These are phyloP conservation scores for Termitomyces eurrhizus DNA, from an alignment of 768 basidiomycete species.

Conservation along the genomic window DNA sequence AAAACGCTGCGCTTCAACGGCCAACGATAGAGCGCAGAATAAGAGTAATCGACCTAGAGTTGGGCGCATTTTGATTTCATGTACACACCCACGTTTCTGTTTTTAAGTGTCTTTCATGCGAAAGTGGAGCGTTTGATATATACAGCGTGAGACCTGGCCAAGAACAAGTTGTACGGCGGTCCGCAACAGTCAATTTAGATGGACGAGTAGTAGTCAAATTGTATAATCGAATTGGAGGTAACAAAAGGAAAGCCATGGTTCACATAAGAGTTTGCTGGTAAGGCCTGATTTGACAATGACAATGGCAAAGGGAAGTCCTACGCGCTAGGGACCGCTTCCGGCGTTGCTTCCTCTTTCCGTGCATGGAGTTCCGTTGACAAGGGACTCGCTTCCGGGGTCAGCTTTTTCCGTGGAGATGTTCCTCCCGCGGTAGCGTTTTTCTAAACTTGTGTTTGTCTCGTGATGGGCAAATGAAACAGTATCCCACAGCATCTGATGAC, in stretches of 20 bases:
- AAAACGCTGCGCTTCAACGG: constrained; percentile 20
- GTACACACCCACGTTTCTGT: neutral
- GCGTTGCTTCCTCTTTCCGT: neutral
- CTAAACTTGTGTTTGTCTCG: neutral
- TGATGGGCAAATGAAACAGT: neutral
- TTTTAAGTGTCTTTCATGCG: constrained; percentile 9
- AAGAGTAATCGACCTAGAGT: constrained; percentile 2
- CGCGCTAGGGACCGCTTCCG: neutral
- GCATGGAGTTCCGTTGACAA: neutral
- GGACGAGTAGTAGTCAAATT: neutral
- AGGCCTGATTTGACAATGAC: neutral
- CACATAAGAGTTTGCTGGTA: neutral
- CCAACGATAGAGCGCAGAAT: constrained; percentile 10
- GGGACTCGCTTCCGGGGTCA: neutral
- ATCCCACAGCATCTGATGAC: neutral
- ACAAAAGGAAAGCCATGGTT: neutral
- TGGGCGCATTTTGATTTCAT: constrained; percentile 6
- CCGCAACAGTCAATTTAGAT: neutral
- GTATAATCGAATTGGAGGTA: neutral
- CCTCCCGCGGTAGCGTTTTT: too few species aligned
- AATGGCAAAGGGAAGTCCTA: neutral
- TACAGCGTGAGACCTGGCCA: constrained; percentile 1
- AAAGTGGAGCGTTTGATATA: constrained; percentile 1
- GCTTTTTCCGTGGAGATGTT: neutral
- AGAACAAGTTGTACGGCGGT: neutral